Evolutionary conservation across 768 basidiomycete genomes (phyloP).

Genomic region (Lactarius vividus): DNA sequence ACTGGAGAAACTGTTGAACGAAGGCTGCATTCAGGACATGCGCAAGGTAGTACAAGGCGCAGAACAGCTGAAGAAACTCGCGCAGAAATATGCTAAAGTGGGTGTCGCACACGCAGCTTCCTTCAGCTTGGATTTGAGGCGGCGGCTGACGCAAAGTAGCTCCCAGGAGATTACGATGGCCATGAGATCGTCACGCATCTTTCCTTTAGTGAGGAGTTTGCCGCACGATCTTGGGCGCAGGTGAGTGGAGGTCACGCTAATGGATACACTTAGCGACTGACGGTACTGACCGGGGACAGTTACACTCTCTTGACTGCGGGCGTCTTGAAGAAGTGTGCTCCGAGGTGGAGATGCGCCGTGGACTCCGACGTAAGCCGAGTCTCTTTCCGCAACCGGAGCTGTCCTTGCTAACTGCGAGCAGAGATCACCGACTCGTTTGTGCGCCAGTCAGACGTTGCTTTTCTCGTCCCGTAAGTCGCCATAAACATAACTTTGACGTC

Average conservation of each 20-base stretch:
- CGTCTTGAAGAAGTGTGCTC: conserved; percentile 5
- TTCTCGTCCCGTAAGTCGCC: conserved; percentile 21
- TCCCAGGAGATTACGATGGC: background rate
- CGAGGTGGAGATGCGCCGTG: conserved; percentile 14
- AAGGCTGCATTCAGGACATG: conserved; percentile 20
- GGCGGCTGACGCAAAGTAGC: conserved; percentile 8
- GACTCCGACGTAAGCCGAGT: conserved; percentile 8
- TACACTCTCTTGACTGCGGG: conserved; percentile 8
- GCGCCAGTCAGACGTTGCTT: conserved; percentile 5
- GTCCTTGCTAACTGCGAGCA: background rate
- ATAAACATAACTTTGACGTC: background rate
- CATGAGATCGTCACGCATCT: conserved; percentile 3
- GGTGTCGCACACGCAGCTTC: background rate
- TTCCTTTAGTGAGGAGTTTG: conserved; percentile 15
- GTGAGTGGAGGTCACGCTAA: conserved; percentile 3
- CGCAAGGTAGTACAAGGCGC: conserved; percentile 2
- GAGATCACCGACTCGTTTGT: conserved; percentile 8
- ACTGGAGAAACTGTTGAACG: conserved; percentile 4
- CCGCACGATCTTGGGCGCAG: conserved; percentile 23
- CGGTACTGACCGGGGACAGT: background rate
- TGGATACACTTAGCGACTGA: conserved; percentile 1
- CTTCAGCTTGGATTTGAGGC: background rate
- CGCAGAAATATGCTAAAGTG: conserved; percentile 14
- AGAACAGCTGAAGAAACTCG: conserved; percentile 13
- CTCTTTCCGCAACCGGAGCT: background rate